Evolutionary conservation across 2,329 filamentous ascomycete genomes (phyloP).

Genomic region (Fusarium sp.): DNA sequence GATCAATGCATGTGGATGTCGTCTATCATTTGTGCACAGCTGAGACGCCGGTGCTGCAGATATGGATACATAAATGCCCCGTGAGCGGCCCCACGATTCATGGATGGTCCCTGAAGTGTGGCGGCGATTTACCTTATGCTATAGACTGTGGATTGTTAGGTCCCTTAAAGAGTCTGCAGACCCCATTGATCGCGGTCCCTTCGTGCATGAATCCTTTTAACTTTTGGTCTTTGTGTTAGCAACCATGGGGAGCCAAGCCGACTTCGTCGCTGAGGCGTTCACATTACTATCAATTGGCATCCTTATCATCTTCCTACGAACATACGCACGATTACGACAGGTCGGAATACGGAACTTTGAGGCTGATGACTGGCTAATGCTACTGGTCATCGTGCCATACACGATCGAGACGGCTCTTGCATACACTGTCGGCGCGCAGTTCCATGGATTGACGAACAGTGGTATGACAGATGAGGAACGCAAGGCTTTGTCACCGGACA

Average conservation of each 20-base stretch:
- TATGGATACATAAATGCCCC: neutral
- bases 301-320: slow-evolving; percentile 60
- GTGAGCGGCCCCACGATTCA: neutral
- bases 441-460: slow-evolving; percentile 60
- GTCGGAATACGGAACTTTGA: slow-evolving; percentile 50
- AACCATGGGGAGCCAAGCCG: slow-evolving; percentile 5
- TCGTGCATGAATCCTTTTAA: neutral
- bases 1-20: neutral
- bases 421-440: slow-evolving; percentile 53
- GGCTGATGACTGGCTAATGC: slow-evolving; percentile 62
- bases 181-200: neutral
- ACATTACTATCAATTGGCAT: slow-evolving; percentile 62
- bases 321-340: slow-evolving; percentile 58
- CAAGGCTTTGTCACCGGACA: slow-evolving; percentile 52
- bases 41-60: neutral
- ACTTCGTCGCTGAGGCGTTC: slow-evolving; percentile 44
- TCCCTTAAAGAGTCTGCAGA: slow-evolving; percentile 3
- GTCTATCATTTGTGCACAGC: neutral
- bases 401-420: slow-evolving; percentile 46
- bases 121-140: neutral
- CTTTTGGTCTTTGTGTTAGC: neutral
- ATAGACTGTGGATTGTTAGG: neutral
- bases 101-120: neutral
- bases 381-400: slow-evolving; percentile 42
- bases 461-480: slow-evolving; percentile 62